Base-by-base conservation (phyloP, 2,329 filamentous ascomycete genomes). In the Diplodia corticola region DNA sequence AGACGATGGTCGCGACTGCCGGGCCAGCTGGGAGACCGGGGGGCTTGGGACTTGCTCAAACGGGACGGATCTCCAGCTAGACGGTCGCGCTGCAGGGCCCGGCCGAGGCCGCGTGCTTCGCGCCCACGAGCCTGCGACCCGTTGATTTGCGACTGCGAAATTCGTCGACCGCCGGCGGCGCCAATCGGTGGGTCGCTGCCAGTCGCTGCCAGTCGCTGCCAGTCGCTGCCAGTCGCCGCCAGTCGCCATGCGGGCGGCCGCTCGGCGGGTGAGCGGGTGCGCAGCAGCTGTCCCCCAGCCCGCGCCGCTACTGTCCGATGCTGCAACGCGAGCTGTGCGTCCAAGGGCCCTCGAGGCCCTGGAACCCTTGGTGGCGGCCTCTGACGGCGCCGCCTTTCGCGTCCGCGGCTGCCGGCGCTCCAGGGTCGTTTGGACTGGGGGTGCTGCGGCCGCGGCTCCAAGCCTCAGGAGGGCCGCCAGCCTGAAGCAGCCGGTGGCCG, bases 11-110 rank as follows among this genome's bases (percentile, higher is more conserved):
- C 28, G 28, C 30, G 30, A 33, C 12, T 33, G 30, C 33, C 33
- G 37, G 35, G 17, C n/a, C 33, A 60, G 55, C 55, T 60, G 55
- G 33, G 28, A n/a, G 26, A 15, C 20, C 10, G 24, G 40, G 22
- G 40, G 40, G 57, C 57, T 49, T 49, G 20, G 10, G 55, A 60
- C 55, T 60, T 60, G 33, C 57, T 61, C 9, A 20, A 61, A 61
- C n/a, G 57, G 57, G 57, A 61, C n/a, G 57, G 57, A 61, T 61
- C 57, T 33, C 57, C 57, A 49, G 33, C 54, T 28, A 30, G 22
- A 24, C 30, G 30, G 7, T 13, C 30, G 9, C 2, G 17, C 40
- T 44, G 40, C 55, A 48, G 55, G 40, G 40, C 44, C 40, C 55
- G 33, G 35, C 55, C 55, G 55, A 46, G 55, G 37, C 55, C 40